Base-by-base conservation (phyloP, 805 yeast species). In the Wickerhamiella bombiphila region DNA sequence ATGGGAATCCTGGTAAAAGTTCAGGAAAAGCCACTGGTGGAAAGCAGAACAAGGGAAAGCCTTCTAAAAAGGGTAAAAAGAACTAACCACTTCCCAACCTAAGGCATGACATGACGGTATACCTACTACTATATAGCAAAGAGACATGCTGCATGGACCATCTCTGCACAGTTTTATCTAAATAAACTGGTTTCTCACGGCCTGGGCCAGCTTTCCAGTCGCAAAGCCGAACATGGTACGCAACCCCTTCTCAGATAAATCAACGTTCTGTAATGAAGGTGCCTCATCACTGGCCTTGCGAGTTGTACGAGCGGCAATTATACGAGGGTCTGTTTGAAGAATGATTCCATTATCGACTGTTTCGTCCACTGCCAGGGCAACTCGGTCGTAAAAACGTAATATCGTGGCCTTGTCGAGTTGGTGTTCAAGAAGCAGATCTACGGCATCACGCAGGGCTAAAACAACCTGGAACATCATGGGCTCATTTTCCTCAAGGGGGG, bases 331-430 rank as follows among this genome's bases (percentile, higher is more conserved):
- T 20, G 85, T 78, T 58, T 91, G 96, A 48, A 91, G 68, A 40
- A 91, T 74, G 45, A 91, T 74, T 29, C 97, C 98, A 55, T 86
- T 93, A 55, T 91, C 98, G 35, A 91, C 66, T 7, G 93, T 70
- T 60, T 91, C 97, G 58, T 91, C 98, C 32, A 86, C 70, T 3
- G 93, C 81, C 56, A 91, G 68, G 32, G 82, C 66, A 28, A 85
- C 78, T 66, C 81, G 67, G 59, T 91, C 98, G 55, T 78, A 91
- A 55, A 77, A 72, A 46, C 81, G 94, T 50, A 76, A 70, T 33
- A 88, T 63, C 3, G 86, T 70, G 47, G 75, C 68, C 56, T 76
- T 81, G 59, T 91, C 97, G 44, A 86, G 64, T 11, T 80, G 66
- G 44, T 63, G 57, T 39, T 69, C 73, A 43, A 86, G 64, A 35